These are phyloP conservation scores for Colletotrichum zoysiae DNA, from an alignment of 2,329 filamentous ascomycete species.

Conservation along the genomic window DNA sequence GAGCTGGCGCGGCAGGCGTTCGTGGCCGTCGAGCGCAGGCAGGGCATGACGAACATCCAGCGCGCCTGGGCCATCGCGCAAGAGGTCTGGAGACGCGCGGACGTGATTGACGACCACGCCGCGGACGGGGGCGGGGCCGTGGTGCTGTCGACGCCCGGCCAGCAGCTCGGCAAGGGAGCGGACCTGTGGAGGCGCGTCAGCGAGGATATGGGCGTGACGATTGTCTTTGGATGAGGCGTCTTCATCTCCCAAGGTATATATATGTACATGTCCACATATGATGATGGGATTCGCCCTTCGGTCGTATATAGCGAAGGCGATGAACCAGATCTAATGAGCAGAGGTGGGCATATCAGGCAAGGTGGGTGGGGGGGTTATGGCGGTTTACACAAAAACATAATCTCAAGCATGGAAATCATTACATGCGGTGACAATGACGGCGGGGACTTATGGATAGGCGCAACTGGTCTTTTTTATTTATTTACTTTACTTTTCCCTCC, in stretches of 20 bases:
- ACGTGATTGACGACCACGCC: constrained; percentile 50
- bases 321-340: constrained; percentile 19
- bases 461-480: constrained; percentile 10
- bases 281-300: too few species aligned
- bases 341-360: constrained; percentile 3
- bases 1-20: constrained; percentile 65
- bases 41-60: constrained; percentile 75
- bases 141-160: constrained; percentile 36
- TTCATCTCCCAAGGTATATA: too few species aligned
- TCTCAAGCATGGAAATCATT: background rate
- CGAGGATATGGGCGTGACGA: constrained; percentile 68
- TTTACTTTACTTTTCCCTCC: background rate
- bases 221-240: constrained; percentile 68
- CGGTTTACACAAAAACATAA: constrained; percentile 32
- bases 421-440: background rate
- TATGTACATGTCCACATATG: background rate
- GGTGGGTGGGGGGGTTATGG: background rate
- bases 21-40: constrained; percentile 64
- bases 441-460: constrained; percentile 1
- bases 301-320: background rate
- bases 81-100: constrained; percentile 71
- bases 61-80: constrained; percentile 71
- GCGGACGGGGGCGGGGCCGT: constrained; percentile 27
- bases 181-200: constrained; percentile 70
- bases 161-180: constrained; percentile 43